phyloP scores from a whole-genome alignment of 2,329 filamentous ascomycete species.

The Hirsutella minnesotensis region DNA sequence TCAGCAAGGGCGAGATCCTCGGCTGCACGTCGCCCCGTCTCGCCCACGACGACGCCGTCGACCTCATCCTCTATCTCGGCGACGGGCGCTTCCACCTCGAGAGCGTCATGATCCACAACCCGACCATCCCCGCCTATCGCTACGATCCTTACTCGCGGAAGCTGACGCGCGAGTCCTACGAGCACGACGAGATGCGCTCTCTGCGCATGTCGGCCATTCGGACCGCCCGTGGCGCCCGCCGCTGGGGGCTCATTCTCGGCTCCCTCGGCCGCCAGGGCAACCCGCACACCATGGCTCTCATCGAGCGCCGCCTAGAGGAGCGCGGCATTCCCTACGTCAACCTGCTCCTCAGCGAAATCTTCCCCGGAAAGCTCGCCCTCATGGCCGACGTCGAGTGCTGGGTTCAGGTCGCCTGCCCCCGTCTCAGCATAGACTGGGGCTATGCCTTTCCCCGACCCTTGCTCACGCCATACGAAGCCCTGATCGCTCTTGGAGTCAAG shows the following conservation, averaged over 20 bases:
- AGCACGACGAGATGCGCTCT: conserved; percentile 80
- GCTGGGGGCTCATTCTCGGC: conserved; percentile 92
- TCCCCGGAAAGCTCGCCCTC: conserved; percentile 85
- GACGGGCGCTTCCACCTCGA: conserved; percentile 94
- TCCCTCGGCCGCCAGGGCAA: conserved; percentile 91
- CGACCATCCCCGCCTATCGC: conserved; percentile 76
- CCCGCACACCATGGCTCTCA: conserved; percentile 77
- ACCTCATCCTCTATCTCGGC: conserved; percentile 78
- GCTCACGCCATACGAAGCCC: conserved; percentile 87
- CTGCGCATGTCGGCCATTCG: conserved; percentile 67
- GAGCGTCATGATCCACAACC: conserved; percentile 98
- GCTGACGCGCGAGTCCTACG: conserved; percentile 83
- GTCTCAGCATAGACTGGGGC: conserved; percentile 96
- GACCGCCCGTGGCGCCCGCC: conserved; percentile 62
- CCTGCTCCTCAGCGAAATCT: conserved; percentile 84
- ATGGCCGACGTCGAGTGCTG: conserved; percentile 94
- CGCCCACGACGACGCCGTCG: conserved; percentile 44
- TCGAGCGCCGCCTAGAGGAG: conserved; percentile 63
- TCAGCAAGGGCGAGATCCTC: conserved; percentile 91
- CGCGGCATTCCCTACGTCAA: conserved; percentile 73
- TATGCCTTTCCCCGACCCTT: conserved; percentile 87
- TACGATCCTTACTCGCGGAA: conserved; percentile 95
- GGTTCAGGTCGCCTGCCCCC: conserved; percentile 96
- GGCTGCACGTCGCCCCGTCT: conserved; percentile 88
- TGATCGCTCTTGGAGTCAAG: conserved; percentile 72